These are phyloP conservation scores for Rhizopogon salebrosus DNA, from an alignment of 768 basidiomycete genomes.

Conservation along the genomic window DNA sequence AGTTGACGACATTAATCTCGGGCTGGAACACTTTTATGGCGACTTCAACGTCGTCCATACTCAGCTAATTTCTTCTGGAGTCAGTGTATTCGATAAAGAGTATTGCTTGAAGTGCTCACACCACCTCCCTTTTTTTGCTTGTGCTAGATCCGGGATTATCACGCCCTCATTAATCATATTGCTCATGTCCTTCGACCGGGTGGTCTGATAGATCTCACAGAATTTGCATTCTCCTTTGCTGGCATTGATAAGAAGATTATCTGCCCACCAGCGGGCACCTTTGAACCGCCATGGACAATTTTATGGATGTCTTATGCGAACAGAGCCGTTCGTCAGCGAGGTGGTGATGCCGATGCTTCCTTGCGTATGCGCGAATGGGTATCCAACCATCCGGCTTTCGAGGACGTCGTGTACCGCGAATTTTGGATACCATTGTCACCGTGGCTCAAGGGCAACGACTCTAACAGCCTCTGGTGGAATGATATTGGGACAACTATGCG, in stretches of 20 bases:
- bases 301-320: conserved; percentile 57
- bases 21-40: conserved; percentile 76
- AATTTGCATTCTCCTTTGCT: conserved; percentile 67
- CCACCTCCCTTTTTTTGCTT: conserved; percentile 14
- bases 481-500: conserved; percentile 41
- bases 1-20: conserved; percentile 81
- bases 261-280: conserved; percentile 34
- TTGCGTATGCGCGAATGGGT: conserved; percentile 52
- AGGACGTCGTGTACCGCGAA: conserved; percentile 51
- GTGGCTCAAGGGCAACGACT: conserved; percentile 30
- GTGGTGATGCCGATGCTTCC: conserved; percentile 63
- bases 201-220: conserved; percentile 60
- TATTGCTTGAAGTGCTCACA: conserved; percentile 5
- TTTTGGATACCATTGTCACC: conserved; percentile 62
- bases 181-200: conserved; percentile 62
- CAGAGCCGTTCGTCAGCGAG: conserved; percentile 48
- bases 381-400: conserved; percentile 46
- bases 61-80: conserved; percentile 68
- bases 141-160: conserved; percentile 63
- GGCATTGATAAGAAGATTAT: conserved; percentile 44
- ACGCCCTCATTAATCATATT: conserved; percentile 59
- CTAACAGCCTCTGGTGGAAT: conserved; percentile 29
- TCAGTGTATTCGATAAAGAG: conserved; percentile 30
- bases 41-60: conserved; percentile 75
- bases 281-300: conserved; percentile 53